A percentile compares a stretch with the other conserved stretches of the same genome.
phyloP scores from a whole-genome alignment of 768 basidiomycete species.

The Tricholoma flavovirens region DNA sequence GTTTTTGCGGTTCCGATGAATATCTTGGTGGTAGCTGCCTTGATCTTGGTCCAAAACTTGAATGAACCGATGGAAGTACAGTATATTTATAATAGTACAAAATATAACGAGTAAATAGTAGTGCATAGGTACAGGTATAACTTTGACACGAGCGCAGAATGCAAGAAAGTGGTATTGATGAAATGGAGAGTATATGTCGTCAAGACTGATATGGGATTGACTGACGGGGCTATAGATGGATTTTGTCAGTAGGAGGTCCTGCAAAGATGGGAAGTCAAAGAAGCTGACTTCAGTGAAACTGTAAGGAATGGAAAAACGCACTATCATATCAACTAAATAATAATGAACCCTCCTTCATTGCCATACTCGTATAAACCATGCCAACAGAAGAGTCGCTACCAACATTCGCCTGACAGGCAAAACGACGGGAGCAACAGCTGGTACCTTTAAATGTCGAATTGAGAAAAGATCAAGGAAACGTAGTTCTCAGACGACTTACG shows the following conservation, averaged over 20 bases:
- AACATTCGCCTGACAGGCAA: not conserved
- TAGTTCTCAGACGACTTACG: not conserved
- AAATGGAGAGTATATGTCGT: too few relatives aligned
- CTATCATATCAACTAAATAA: not conserved
- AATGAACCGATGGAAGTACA: too few relatives aligned
- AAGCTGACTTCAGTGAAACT: too few relatives aligned
- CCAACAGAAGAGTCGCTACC: not conserved
- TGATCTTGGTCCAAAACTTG: too few relatives aligned
- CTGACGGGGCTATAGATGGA: not conserved
- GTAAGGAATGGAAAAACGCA: not conserved
- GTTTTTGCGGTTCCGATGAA: too few relatives aligned
- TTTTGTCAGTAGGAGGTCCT: not conserved
- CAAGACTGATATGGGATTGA: too few relatives aligned
- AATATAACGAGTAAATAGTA: not conserved
- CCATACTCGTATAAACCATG: not conserved
- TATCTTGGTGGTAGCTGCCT: too few relatives aligned
- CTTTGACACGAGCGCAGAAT: too few relatives aligned
- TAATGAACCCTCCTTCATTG: not conserved
- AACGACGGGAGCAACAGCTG: not conserved
- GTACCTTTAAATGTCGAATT: not conserved
- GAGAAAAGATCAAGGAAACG: not conserved
- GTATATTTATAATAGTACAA: not conserved
- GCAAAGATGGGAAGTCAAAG: too few relatives aligned
- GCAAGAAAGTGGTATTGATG: too few relatives aligned
- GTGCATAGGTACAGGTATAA: not conserved